Evolutionary conservation across 1,284 basidiomycete species (phyloP), one percentile per base, ranked within the genome.

Genomic region (Cystobasidium slooffiae): DNA sequence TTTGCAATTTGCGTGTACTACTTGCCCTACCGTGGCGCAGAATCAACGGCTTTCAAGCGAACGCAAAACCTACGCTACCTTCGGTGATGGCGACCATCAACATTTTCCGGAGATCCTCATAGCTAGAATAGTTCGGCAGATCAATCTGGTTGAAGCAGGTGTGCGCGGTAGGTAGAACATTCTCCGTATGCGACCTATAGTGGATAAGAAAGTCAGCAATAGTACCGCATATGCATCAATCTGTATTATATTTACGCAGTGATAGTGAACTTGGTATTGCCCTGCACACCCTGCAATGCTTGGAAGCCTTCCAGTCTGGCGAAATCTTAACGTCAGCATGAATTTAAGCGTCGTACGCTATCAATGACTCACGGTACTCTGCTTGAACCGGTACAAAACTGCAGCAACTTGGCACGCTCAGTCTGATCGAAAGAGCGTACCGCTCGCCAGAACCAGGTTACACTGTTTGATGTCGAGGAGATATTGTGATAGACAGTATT

Each of bases 361-460:
- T 14, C n/a, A 3, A 39, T 37, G 1, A 43, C 70, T 65, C 49
- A 87, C 16, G 97, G 97, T 0, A 99, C 97, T 72, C 95, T 89
- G 46, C 94, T 95, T 0, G 94, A 83, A 6, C 84, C 94, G 1
- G 97, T 97, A 46, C 95, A 95, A 84, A 99, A 99, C 85, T 97
- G 97, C 3, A 84, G 76, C 4, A 84, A 78, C 82, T 97, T 96
- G 20, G 95, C 94, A 74, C 94, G 88, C 83, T 99, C 94, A 79
- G 97, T 95, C 66, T 96, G 92, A 79, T 93, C 95, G 85, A 98
- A 98, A 14, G 93, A 95, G 82, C 98, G 94, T 64, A 99, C 88
- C 1, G 96, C 95, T 78, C 97, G 88, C 97, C 97, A 99, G 91
- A 94, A 98, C 95, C 96, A 99, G 44, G 68, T 75, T 3, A 76